Base-by-base conservation (phyloP, 495 filamentous ascomycete species). In the Hypoxylon rickii region DNA sequence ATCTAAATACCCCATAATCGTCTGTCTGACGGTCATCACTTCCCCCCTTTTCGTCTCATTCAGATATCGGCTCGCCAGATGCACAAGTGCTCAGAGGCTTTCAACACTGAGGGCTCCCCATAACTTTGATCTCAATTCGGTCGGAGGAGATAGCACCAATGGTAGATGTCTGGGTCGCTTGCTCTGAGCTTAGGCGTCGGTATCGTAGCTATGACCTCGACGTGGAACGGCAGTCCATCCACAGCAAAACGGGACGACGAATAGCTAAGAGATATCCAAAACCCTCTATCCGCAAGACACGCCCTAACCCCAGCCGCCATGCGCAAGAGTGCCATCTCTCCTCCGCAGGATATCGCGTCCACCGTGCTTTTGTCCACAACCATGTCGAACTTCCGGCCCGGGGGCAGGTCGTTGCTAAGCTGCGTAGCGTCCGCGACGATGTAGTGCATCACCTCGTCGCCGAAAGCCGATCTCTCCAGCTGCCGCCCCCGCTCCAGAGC, bases 191-290 rank as follows among this genome's bases (percentile, higher is more conserved):
- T 77, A 1, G 61, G 56, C 10, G 65, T 70, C 0, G 66, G 64
- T 8, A 76, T 53, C 52, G 61, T 71, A 16, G 33, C 53, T 26
- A 75, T 32, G 13, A 76, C 63, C 12, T 66, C 38, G 10, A 73
- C 69, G 2, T 64, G 55, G 16, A 76, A 74, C n/a, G 67, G 64
- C 33, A 74, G 29, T 0, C 46, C 44, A 17, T 60, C 48, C 12
- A 64, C 11, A 19, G 65, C 47, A 16, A 72, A 77, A 2, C 74
- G 66, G 2, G 0, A 51, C 1, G 67, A 59, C 3, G 74, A 77
- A 41, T 63, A 77, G 33, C 72, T 76, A 12, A 76, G 49, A 15
- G 72, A 77, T 3, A 77, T 53, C 73, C 74, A 76, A 1, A 70
- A 33, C 2, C 71, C 72, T 1, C 39, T 55, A 0, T 65, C 56